Percentiles rank a stretch among this genome's conserved stretches.
Evolutionary conservation across 2,329 filamentous ascomycete species (phyloP).

Genomic region (Aureobasidium sp.): DNA sequence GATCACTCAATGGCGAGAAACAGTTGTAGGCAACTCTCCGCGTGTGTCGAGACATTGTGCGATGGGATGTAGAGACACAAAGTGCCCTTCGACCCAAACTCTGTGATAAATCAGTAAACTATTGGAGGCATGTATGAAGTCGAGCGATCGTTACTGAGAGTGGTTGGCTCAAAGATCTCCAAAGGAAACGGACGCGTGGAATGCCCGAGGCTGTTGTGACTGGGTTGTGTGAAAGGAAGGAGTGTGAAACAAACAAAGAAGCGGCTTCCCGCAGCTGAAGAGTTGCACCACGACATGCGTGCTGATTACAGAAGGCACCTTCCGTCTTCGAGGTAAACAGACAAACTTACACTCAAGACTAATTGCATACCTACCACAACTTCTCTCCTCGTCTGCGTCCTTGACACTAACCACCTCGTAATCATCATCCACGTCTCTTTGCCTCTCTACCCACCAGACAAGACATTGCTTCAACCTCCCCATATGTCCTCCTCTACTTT

Average conservation of each 20-base stretch:
- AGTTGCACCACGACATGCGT: not conserved
- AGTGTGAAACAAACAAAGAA: not conserved
- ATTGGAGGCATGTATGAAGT: too few species aligned
- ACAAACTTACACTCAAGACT: not conserved
- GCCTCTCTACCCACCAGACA: not conserved
- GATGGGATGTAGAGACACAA: not conserved
- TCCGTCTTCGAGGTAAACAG: not conserved
- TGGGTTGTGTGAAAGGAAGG: not conserved
- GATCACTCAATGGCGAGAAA: not conserved
- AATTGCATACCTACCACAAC: not conserved
- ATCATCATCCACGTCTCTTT: not conserved
- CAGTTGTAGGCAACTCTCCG: not conserved
- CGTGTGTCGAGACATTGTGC: not conserved
- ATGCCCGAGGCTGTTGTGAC: too few species aligned
- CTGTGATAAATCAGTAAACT: not conserved
- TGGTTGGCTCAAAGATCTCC: too few species aligned
- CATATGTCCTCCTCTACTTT: not conserved
- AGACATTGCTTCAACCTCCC: not conserved
- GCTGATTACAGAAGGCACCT: not conserved
- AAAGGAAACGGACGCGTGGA: too few species aligned
- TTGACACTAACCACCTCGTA: not conserved
- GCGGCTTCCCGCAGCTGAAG: not conserved
- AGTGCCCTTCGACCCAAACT: not conserved
- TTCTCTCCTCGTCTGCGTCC: not conserved
- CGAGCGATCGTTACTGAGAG: too few species aligned